These are phyloP conservation scores for Sonneratia caseolaris DNA, from an alignment of 345 rosid species.

Conservation along the genomic window DNA sequence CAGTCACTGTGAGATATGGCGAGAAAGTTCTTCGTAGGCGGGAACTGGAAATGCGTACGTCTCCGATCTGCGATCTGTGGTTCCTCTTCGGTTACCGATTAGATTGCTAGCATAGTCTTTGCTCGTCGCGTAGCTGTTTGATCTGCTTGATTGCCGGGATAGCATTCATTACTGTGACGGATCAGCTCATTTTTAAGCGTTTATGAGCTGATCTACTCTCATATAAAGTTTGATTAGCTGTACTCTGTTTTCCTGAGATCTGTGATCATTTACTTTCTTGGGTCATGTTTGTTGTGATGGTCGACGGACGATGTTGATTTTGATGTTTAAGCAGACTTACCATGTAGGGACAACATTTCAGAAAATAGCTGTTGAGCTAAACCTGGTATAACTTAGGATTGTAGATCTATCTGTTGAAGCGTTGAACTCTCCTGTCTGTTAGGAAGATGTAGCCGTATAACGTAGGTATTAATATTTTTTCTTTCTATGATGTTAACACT, in stretches of 20 bases:
- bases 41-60: constrained; percentile 99
- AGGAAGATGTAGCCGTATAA: no score
- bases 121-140: no score
- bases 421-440: no score
- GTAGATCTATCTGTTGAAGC: neutral
- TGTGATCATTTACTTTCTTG: neutral
- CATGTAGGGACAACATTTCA: neutral
- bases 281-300: no score
- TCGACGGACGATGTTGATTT: no score
- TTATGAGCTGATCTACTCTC: neutral
- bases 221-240: neutral
- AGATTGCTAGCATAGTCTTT: constrained; percentile 2
- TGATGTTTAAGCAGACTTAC: no score
- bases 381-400: neutral
- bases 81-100: neutral
- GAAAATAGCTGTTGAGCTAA: neutral
- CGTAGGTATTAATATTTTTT: no score
- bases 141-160: neutral
- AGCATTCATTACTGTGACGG: neutral
- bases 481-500: no score
- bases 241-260: no score
- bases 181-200: neutral
- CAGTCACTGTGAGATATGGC: constrained; percentile 35
- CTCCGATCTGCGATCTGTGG: neutral
- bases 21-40: constrained; percentile 85